These are phyloP conservation scores for Xanthoconium purpureum DNA, from an alignment of 768 basidiomycete genomes.

Conservation along the genomic window DNA sequence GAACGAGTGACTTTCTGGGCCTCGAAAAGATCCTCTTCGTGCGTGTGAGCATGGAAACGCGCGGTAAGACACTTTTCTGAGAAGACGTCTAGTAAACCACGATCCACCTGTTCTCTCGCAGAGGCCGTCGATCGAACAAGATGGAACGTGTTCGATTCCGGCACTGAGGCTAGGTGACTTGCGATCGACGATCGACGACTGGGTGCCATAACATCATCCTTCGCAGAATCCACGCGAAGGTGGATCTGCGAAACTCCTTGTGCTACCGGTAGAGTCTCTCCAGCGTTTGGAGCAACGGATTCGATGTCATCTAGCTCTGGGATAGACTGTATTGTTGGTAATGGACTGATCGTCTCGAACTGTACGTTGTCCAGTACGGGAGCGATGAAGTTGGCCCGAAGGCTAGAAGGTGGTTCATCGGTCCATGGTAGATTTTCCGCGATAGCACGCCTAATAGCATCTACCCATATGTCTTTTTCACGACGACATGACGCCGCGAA, in stretches of 20 bases:
- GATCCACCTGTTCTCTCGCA: slow-evolving; percentile 70
- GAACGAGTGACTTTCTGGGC: slow-evolving; percentile 43
- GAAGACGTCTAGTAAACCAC: slow-evolving; percentile 75
- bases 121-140: slow-evolving; percentile 64
- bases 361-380: slow-evolving; percentile 37
- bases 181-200: slow-evolving; percentile 62
- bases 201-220: slow-evolving; percentile 26
- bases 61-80: slow-evolving; percentile 70
- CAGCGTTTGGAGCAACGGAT: slow-evolving; percentile 1
- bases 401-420: slow-evolving; percentile 63
- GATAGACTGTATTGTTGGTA: slow-evolving; percentile 58
- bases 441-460: slow-evolving; percentile 56
- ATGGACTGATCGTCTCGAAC: slow-evolving; percentile 38
- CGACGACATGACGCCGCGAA: slow-evolving; percentile 78
- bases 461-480: slow-evolving; percentile 88
- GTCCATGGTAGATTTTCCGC: slow-evolving; percentile 45
- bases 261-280: slow-evolving; percentile 3
- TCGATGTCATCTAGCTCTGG: slow-evolving; percentile 41
- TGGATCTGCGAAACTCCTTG: slow-evolving; percentile 16
- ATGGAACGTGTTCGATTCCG: slow-evolving; percentile 51
- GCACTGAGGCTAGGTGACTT: slow-evolving; percentile 51
- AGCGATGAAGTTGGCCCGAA: slow-evolving; percentile 44
- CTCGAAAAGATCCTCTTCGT: slow-evolving; percentile 64
- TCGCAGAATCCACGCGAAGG: slow-evolving; percentile 13
- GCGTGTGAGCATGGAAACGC: slow-evolving; percentile 59